phyloP scores from a whole-genome alignment of 441 rosid genomes.

The Pelargonium myrrhifolium region DNA sequence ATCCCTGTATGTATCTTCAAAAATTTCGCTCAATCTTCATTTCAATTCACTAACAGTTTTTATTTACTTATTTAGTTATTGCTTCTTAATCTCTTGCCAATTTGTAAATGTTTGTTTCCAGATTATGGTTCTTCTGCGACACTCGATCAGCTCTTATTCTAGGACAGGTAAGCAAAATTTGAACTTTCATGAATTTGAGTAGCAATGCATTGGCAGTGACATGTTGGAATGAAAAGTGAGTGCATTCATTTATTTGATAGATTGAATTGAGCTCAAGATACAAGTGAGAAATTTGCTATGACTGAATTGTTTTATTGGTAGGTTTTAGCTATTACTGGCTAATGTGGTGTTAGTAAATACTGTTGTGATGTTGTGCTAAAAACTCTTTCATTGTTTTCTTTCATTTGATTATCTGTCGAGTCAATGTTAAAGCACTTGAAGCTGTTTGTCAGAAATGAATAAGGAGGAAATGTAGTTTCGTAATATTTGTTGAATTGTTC shows the following conservation, averaged over 20 bases:
- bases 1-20: constrained; percentile 42
- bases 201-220: neutral
- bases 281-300: neutral
- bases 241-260: too few species aligned
- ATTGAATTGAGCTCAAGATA: too few species aligned
- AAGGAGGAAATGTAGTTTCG: neutral
- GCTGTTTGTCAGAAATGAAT: neutral
- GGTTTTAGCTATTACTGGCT: neutral
- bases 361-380: neutral
- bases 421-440: neutral
- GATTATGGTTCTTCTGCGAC: constrained; percentile 58
- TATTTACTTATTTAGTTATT: neutral
- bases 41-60: neutral
- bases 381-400: too few species aligned
- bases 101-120: constrained; percentile 17
- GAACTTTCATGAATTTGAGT: neutral
- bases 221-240: too few species aligned
- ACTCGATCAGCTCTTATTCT: constrained; percentile 31
- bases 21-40: constrained; percentile 3
- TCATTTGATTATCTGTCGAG: too few species aligned
- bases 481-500: neutral
- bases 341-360: neutral
- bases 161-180: constrained; percentile 28
- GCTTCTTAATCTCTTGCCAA: too few species aligned
- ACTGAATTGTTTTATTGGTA: neutral